These are phyloP conservation scores for Tetracentron sinense DNA, from an alignment of 164 flowering plant genomes.

Conservation along the genomic window DNA sequence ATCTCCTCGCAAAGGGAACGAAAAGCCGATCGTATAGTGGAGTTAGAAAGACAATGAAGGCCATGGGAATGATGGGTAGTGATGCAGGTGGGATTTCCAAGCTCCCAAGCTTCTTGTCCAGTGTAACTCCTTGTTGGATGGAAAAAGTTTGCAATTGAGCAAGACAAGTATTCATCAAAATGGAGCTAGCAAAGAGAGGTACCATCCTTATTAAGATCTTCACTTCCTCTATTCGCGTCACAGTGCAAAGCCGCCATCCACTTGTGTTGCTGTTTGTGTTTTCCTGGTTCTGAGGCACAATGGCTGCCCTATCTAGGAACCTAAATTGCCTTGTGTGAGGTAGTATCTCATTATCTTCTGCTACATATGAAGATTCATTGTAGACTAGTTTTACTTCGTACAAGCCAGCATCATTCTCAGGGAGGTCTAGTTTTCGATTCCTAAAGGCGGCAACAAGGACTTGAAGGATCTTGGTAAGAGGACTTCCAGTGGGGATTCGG, in stretches of 20 bases:
- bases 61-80: conserved; percentile 53
- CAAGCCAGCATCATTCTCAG: conserved; percentile 1
- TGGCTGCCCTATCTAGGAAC: conserved; percentile 18
- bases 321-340: conserved; percentile 16
- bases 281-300: neutral
- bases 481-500: conserved; percentile 19
- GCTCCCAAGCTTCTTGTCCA: conserved; percentile 35
- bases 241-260: conserved; percentile 39
- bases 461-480: conserved; percentile 15
- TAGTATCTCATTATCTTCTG: conserved; percentile 2
- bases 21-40: conserved; percentile 49
- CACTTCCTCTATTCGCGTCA: conserved; percentile 47
- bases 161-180: conserved; percentile 52
- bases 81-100: conserved; percentile 55
- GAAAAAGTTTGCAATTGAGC: conserved; percentile 65
- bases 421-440: conserved; percentile 11
- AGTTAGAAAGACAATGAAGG: conserved; percentile 42
- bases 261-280: conserved; percentile 6
- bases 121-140: conserved; percentile 51
- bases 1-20: conserved; percentile 38
- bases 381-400: neutral
- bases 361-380: neutral
- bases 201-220: conserved; percentile 41
- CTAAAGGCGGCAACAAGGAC: conserved; percentile 17
- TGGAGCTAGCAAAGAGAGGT: conserved; percentile 56